Conservation (phyloP, 2,329 filamentous ascomycete genomes). For the Aspergillus floridensis region DNA sequence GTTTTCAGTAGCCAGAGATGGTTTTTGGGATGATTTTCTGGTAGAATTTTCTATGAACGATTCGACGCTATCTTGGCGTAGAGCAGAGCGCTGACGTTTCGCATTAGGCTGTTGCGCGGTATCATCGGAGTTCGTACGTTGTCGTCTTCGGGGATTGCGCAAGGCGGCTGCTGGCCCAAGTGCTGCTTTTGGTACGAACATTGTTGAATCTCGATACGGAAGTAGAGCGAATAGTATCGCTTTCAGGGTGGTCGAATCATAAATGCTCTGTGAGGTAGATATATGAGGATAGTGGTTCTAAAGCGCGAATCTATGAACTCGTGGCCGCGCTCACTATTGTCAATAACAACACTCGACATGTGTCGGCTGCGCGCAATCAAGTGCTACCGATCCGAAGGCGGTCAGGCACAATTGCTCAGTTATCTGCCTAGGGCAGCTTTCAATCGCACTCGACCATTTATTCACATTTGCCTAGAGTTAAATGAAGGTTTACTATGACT, state of each 20-base stretch:
- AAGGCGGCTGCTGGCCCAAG: constrained; percentile 26
- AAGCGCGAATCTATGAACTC: background rate
- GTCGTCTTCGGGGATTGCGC: constrained; percentile 40
- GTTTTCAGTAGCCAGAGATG: constrained; percentile 17
- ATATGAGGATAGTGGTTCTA: background rate
- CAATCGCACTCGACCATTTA: no score
- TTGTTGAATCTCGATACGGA: constrained; percentile 13
- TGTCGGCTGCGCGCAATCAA: background rate
- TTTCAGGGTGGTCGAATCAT: background rate
- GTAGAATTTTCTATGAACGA: constrained; percentile 20
- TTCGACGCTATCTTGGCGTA: constrained; percentile 38
- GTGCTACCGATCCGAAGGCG: constrained; percentile 1
- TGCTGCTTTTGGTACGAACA: constrained; percentile 40
- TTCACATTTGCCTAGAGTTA: no score
- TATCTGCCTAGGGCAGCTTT: no score
- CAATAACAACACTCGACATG: constrained; percentile 6
- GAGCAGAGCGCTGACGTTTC: constrained; percentile 47
- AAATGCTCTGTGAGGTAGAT: background rate
- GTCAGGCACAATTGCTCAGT: background rate
- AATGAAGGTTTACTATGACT: no score
- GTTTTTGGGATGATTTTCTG: constrained; percentile 15
- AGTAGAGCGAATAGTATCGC: background rate
- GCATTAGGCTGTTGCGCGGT: constrained; percentile 45
- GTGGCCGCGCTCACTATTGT: background rate
- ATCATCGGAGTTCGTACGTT: constrained; percentile 45